Base-by-base conservation (phyloP, 1,284 basidiomycete genomes). In the Grifola frondosa region DNA sequence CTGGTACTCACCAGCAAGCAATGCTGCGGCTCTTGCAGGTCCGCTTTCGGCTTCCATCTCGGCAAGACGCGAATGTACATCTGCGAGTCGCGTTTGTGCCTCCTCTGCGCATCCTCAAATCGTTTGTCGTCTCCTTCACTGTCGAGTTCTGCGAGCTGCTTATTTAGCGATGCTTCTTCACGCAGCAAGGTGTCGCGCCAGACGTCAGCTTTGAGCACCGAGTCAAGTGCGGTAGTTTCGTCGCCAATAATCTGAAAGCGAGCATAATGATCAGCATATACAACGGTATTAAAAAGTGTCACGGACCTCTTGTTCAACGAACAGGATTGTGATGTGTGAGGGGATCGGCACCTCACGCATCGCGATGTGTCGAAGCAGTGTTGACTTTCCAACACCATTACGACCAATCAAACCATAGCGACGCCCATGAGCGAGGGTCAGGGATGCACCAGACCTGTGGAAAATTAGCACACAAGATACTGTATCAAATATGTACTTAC, bases 21-120 rank as follows among this genome's bases (percentile, higher is more conserved):
- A 71, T 6, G 89, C 79, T 5, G 93, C 93, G 15, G 97, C 97
- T 48, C 97, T 74, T 5, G 92, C 88, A 9, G 97, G 97, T 5
- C 95, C 97, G 54, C 90, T 96, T 62, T 94, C 96, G 3, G 96
- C 96, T 56, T 99, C 97, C 87, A 99, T 99, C 37, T 99, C 97
- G 26, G 95, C 82, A 35, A 99, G 70, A 42, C 89, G 80, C 40
- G 88, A 74, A 61, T 99, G 97, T 9, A 98, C 88, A 53, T 99
- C 97, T 3, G 91, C 86, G n/a, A 99, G 67, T 37, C 94, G 77
- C 2, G 80, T 75, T 3, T 86, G 81, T 2, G 93, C 78, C 54
- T 98, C 96, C 58, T 99, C 96, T 86, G 78, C 19, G 81, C 81
- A 57, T 91, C 87, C 53, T 86, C 81, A 42, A 90, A 84, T 12